These are phyloP conservation scores for Curvularia lunata DNA, from an alignment of 2,329 filamentous ascomycete species.

Conservation along the genomic window DNA sequence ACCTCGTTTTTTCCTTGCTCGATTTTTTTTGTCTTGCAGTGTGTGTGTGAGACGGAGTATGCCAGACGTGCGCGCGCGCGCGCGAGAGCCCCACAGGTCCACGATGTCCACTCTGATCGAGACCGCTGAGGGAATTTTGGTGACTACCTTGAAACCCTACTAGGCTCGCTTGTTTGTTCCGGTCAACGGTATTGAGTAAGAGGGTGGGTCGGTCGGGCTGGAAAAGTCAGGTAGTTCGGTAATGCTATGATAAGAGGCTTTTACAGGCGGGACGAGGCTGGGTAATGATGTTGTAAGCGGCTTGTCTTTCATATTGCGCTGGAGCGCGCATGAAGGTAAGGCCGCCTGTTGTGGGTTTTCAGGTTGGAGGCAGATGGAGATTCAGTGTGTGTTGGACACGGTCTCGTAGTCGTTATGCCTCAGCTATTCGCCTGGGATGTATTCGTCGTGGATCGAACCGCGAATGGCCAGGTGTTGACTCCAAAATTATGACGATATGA, in stretches of 20 bases:
- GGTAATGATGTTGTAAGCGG: neutral
- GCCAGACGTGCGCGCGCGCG: too few relatives aligned
- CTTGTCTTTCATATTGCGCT: neutral
- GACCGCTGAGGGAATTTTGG: slow-evolving; percentile 67
- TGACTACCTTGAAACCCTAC: slow-evolving; percentile 59
- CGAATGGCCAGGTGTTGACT: neutral
- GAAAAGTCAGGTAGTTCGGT: neutral
- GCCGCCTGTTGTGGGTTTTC: neutral
- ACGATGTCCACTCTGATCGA: slow-evolving; percentile 65
- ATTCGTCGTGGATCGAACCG: neutral
- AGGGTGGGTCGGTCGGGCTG: neutral
- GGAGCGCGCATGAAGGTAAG: neutral
- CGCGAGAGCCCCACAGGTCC: slow-evolving; percentile 53
- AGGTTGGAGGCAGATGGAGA: neutral
- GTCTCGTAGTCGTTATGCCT: neutral
- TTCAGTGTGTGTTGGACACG: neutral
- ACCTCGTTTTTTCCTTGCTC: slow-evolving; percentile 62
- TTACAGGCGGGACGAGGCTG: neutral
- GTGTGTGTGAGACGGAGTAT: slow-evolving; percentile 54
- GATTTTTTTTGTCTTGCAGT: slow-evolving; percentile 61
- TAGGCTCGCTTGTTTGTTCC: slow-evolving; percentile 55
- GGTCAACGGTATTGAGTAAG: slow-evolving; percentile 59
- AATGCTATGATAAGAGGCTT: neutral
- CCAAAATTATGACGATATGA: neutral
- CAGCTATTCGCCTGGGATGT: neutral